These are phyloP conservation scores for Massariosphaeria phaeospora DNA, from an alignment of 495 filamentous ascomycete species.

Conservation along the genomic window DNA sequence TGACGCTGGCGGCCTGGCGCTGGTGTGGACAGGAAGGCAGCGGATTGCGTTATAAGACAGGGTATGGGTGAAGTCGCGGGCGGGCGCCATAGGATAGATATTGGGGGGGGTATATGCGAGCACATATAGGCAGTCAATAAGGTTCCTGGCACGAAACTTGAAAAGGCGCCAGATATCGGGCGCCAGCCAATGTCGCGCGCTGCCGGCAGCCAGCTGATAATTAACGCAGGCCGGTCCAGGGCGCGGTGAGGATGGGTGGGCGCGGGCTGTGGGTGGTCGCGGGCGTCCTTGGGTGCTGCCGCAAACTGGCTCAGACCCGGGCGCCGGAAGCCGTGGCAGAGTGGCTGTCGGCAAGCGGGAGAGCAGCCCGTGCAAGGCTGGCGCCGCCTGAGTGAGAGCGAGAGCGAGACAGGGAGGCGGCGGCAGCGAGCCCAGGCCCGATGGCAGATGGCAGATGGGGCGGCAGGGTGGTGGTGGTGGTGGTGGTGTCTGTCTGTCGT, in stretches of 20 bases:
- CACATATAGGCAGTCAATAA: constrained; percentile 19
- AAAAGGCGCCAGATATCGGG: neutral
- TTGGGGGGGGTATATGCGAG: constrained; percentile 26
- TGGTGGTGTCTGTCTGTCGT: too few species aligned
- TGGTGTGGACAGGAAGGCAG: neutral
- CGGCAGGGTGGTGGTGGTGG: too few species aligned
- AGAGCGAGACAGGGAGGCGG: too few species aligned
- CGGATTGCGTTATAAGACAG: constrained; percentile 28
- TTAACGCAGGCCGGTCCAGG: constrained; percentile 4
- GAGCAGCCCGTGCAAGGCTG: constrained; percentile 17
- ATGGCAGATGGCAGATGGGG: too few species aligned
- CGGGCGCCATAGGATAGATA: neutral
- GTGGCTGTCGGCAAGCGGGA: constrained; percentile 25
- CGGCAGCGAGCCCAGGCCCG: too few species aligned
- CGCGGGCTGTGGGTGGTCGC: neutral
- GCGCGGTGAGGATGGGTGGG: neutral
- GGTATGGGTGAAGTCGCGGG: constrained; percentile 24
- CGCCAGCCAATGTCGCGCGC: constrained; percentile 13
- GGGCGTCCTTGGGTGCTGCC: neutral
- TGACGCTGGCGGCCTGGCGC: constrained; percentile 19
- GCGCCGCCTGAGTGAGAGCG: too few species aligned
- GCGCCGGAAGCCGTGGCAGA: constrained; percentile 5
- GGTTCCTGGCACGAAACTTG: constrained; percentile 26
- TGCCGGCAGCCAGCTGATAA: constrained; percentile 16
- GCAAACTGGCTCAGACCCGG: constrained; percentile 1